Evolutionary conservation across 306 rosid genomes (phyloP).

Genomic region (Acacia melanoxylon): DNA sequence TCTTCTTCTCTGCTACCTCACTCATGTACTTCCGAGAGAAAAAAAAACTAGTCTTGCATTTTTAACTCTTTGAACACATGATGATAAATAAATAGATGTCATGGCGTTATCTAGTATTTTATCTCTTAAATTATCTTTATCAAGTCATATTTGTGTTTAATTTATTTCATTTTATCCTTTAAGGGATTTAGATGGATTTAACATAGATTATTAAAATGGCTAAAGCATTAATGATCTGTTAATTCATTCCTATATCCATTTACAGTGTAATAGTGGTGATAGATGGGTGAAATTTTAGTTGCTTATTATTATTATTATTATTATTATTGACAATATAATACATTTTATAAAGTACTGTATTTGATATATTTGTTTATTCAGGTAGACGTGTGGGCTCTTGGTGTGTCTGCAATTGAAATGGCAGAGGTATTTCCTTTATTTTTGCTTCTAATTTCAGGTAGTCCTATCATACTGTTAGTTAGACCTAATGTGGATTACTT

Average conservation of each 20-base stretch:
- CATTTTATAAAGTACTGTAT: conserved; percentile 15
- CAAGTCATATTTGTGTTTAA: background rate
- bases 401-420: conserved; percentile 99
- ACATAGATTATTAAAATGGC: background rate
- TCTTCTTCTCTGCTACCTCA: background rate
- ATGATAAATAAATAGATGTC: background rate
- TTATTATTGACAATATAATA: conserved; percentile 1
- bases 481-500: background rate
- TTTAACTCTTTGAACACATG: background rate
- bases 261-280: background rate
- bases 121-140: background rate
- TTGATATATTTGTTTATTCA: conserved; percentile 37
- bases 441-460: conserved; percentile 13
- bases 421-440: conserved; percentile 74
- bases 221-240: conserved; percentile 9
- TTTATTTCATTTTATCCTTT: background rate
- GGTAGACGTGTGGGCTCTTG: conserved; percentile 99
- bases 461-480: background rate
- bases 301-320: background rate
- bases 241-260: conserved; percentile 12
- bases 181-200: background rate
- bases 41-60: background rate
- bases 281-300: background rate
- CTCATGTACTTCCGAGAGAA: background rate
- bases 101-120: background rate